Percentiles rank a stretch among this genome's conserved stretches.
Evolutionary conservation across 345 rosid species (phyloP).

Genomic region (Aethionema arabicum): DNA sequence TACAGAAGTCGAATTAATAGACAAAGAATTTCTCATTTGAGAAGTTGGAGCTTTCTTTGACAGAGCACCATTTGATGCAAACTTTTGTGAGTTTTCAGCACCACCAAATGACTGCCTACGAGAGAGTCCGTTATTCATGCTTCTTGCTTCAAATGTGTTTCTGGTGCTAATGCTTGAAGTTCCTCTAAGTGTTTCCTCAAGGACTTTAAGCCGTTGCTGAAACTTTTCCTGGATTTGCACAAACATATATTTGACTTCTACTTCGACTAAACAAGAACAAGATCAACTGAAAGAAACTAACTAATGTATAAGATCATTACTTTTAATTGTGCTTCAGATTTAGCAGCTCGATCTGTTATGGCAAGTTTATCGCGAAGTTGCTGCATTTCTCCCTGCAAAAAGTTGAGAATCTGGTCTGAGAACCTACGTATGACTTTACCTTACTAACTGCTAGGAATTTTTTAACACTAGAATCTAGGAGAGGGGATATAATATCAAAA

Average conservation of each 20-base stretch:
- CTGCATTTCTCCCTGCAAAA: conserved; percentile 91
- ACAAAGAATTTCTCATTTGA: conserved; percentile 45
- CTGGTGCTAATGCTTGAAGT: conserved; percentile 55
- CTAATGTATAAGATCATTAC: conserved; percentile 36
- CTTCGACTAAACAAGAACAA: too few relatives aligned
- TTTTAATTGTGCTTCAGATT: conserved; percentile 94
- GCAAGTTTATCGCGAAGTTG: conserved; percentile 94
- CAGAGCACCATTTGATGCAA: conserved; percentile 74
- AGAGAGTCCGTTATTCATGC: conserved; percentile 79
- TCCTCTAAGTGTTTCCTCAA: conserved; percentile 89
- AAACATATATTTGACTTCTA: too few relatives aligned
- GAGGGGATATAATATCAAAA: conserved; percentile 19
- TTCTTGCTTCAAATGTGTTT: conserved; percentile 63
- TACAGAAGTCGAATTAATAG: conserved; percentile 61
- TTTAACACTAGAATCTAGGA: conserved; percentile 14
- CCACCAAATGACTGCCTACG: conserved; percentile 96
- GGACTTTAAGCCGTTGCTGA: conserved; percentile 85
- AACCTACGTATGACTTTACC: background rate
- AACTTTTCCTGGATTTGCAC: conserved; percentile 61
- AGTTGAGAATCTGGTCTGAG: conserved; percentile 14
- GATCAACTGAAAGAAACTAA: too few relatives aligned
- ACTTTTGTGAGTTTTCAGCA: conserved; percentile 71
- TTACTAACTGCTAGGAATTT: background rate
- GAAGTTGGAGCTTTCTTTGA: conserved; percentile 63
- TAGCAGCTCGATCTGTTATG: conserved; percentile 81